These are phyloP conservation scores for Moringa oleifera DNA, from an alignment of 345 rosid genomes.

Conservation along the genomic window DNA sequence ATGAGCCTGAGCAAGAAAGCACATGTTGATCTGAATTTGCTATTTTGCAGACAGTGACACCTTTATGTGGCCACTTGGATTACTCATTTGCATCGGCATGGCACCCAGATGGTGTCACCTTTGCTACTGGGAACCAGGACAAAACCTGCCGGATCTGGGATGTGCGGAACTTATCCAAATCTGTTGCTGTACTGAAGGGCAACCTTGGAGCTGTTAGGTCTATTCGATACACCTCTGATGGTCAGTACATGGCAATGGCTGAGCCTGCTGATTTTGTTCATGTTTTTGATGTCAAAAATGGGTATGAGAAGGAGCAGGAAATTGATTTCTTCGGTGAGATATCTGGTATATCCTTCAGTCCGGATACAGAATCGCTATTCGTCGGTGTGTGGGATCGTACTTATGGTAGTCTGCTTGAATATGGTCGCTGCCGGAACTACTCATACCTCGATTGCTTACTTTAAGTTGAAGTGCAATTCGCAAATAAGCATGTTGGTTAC, in stretches of 20 bases:
- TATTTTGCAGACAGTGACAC: slow-evolving; percentile 34
- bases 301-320: slow-evolving; percentile 66
- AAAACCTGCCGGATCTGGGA: slow-evolving; percentile 81
- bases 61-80: slow-evolving; percentile 59
- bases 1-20: slow-evolving; percentile 1
- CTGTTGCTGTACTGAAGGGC: slow-evolving; percentile 60
- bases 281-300: slow-evolving; percentile 50
- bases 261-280: slow-evolving; percentile 92
- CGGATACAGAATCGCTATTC: slow-evolving; percentile 70
- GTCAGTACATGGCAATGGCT: slow-evolving; percentile 61
- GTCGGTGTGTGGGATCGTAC: slow-evolving; percentile 86
- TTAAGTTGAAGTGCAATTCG: slow-evolving; percentile 20
- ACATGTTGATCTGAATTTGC: background rate
- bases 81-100: slow-evolving; percentile 84
- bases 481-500: slow-evolving; percentile 12
- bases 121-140: slow-evolving; percentile 84
- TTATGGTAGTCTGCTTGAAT: slow-evolving; percentile 81
- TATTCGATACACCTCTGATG: slow-evolving; percentile 60
- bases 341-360: slow-evolving; percentile 76
- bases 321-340: slow-evolving; percentile 86
- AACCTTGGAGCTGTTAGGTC: slow-evolving; percentile 73
- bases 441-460: slow-evolving; percentile 56
- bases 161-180: slow-evolving; percentile 45
- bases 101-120: slow-evolving; percentile 69
- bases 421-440: slow-evolving; percentile 60